Evolutionary conservation across 495 filamentous ascomycete species (phyloP), one percentile per base, ranked within the genome.

Genomic region (Xylaria curta): DNA sequence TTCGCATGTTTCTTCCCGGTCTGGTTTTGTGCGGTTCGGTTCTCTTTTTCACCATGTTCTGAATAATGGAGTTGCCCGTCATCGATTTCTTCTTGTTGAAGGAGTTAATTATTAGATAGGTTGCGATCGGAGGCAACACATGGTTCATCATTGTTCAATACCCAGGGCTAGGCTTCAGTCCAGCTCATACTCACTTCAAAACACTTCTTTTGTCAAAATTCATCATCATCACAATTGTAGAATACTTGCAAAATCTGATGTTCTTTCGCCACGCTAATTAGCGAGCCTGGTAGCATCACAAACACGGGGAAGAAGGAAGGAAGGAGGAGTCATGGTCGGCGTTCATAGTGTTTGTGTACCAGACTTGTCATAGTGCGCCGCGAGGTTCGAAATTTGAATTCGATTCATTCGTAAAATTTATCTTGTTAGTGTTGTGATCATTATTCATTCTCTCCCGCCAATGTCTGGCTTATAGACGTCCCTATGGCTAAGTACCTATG

Each of bases 21-120:
- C 33, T 46, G 24, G 21, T 44, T 1, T 67, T 44, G 28, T 24
- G 36, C 65, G 6, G n/a, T 44, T 24, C 36, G 36, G 36, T 38
- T 38, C 36, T 7, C 47, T 36, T 56, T 13, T 1, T 24, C 26
- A 13, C 31, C 36, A 28, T 67, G 33, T 67, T 67, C 65, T 54
- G 49, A 47, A 49, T 64, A 56, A 26, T 40, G 40, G 66, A 68
- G 66, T 51, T 42, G 47, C 31, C 31, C n/a, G 59, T 53, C 24
- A 12, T 53, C 44, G 24, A 42, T 33, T 31, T 31, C 28, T 31
- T 42, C 4, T 53, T 53, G 56, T 36, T 63, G 59, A 64, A 54
- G 58, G 68, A 33, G 56, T 36, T 70, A 63, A 70, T 70, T 13
- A 64, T 42, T 28, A 33, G 40, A 60, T 3, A 61, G 49, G 66